Evolutionary conservation across 768 basidiomycete species (phyloP).

Genomic region (Collybia sordida): DNA sequence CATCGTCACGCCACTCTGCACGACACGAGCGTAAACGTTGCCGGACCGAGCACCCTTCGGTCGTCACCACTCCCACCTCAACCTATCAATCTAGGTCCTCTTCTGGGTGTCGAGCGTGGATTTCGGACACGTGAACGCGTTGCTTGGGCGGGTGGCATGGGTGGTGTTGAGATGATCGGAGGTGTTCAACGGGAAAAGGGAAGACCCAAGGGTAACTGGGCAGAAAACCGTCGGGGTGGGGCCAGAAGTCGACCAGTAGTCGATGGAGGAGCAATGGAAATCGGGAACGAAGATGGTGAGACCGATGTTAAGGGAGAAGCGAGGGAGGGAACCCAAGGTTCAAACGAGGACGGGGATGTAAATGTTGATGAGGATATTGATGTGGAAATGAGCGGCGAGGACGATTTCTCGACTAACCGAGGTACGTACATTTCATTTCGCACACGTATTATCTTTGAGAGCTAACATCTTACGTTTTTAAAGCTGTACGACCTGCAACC

Average conservation of each 20-base stretch:
- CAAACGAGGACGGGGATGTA: conserved; percentile 20
- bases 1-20: neutral
- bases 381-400: conserved; percentile 6
- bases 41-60: neutral
- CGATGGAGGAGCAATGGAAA: conserved; percentile 1
- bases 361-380: conserved; percentile 5
- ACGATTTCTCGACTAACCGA: neutral
- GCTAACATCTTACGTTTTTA: neutral
- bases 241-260: neutral
- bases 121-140: conserved; percentile 60
- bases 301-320: conserved; percentile 7
- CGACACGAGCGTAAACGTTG: neutral
- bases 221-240: neutral
- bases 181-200: conserved; percentile 18
- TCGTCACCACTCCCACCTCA: neutral
- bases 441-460: neutral
- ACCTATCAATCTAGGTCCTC: conserved; percentile 55
- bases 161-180: conserved; percentile 54
- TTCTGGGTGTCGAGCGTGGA: conserved; percentile 59
- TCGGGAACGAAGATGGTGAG: neutral
- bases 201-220: conserved; percentile 12
- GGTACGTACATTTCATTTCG: neutral
- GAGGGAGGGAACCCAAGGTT: conserved; percentile 10
- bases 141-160: conserved; percentile 59
- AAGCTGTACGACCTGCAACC: neutral